phyloP scores from a whole-genome alignment of 495 filamentous ascomycete species.

The Pyrenula massariospora region DNA sequence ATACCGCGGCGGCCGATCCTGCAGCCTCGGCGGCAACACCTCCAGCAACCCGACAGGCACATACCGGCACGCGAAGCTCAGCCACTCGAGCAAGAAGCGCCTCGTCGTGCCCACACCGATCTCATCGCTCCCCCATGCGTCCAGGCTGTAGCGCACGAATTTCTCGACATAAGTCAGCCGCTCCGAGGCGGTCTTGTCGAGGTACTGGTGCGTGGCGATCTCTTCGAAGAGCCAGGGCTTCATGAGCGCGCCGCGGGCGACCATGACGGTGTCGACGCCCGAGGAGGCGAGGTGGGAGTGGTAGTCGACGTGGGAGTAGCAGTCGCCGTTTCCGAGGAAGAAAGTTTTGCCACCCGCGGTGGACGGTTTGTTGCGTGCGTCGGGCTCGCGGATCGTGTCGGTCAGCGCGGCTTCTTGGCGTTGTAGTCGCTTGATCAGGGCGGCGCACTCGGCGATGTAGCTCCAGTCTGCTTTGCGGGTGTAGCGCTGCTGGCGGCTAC shows the following conservation, averaged over 20 bases:
- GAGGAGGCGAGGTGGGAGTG: conserved; percentile 62
- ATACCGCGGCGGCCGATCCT: conserved; percentile 78
- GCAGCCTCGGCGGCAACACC: conserved; percentile 70
- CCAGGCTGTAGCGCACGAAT: conserved; percentile 80
- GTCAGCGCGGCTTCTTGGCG: conserved; percentile 43
- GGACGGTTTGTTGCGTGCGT: conserved; percentile 47
- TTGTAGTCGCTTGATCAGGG: conserved; percentile 69
- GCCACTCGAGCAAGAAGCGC: conserved; percentile 85
- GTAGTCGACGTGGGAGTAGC: conserved; percentile 87
- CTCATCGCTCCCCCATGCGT: conserved; percentile 92
- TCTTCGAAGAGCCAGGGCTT: conserved; percentile 99
- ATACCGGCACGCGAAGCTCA: conserved; percentile 86
- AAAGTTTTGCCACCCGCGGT: conserved; percentile 53
- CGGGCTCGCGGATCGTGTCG: conserved; percentile 69
- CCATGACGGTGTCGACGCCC: conserved; percentile 79
- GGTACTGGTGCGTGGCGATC: conserved; percentile 79
- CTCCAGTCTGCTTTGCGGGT: conserved; percentile 79
- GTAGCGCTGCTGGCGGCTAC: conserved; percentile 89
- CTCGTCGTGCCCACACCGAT: conserved; percentile 79
- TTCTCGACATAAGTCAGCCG: conserved; percentile 75
- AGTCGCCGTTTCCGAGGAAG: conserved; percentile 94
- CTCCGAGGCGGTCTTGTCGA: conserved; percentile 87
- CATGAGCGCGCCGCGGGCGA: conserved; percentile 80
- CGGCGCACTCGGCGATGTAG: conserved; percentile 84
- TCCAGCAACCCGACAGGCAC: conserved; percentile 83